Conservation (phyloP, 2,329 filamentous ascomycete genomes). For the Diaporthe sp. region DNA sequence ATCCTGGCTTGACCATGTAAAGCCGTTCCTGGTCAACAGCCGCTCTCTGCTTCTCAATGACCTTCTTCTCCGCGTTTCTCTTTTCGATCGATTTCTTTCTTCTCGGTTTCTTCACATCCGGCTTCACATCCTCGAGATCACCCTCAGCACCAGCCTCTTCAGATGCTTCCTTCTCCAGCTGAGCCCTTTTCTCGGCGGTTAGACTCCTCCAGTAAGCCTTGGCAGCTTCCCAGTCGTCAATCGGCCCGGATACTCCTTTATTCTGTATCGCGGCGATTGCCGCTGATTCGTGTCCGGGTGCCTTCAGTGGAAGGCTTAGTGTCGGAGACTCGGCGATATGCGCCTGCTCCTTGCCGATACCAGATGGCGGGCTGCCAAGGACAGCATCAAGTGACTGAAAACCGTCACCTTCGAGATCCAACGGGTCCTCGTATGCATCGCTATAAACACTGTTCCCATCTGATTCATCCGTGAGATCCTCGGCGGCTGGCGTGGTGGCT, state of each 20-base stretch:
- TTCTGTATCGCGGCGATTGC: neutral
- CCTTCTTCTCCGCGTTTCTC: constrained; percentile 51
- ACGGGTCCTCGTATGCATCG: constrained; percentile 80
- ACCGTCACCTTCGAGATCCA: constrained; percentile 71
- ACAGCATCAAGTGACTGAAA: constrained; percentile 81
- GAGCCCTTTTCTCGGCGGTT: constrained; percentile 69
- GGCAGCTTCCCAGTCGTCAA: constrained; percentile 72
- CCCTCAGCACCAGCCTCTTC: constrained; percentile 62
- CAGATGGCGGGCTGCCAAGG: constrained; percentile 65
- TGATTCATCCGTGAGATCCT: constrained; percentile 51
- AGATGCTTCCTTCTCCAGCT: constrained; percentile 68
- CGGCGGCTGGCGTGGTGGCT: constrained; percentile 39
- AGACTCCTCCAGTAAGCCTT: constrained; percentile 78
- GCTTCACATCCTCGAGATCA: constrained; percentile 51
- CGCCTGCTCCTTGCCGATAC: constrained; percentile 7
- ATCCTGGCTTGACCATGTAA: constrained; percentile 46
- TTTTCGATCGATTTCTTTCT: constrained; percentile 54
- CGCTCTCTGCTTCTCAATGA: constrained; percentile 50
- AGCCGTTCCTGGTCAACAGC: constrained; percentile 36
- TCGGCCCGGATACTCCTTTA: constrained; percentile 2
- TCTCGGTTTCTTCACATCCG: constrained; percentile 49
- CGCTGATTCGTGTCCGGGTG: neutral
- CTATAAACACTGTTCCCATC: constrained; percentile 74
- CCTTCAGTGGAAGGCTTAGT: neutral
- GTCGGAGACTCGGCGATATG: neutral